Percentiles rank a stretch among this genome's conserved stretches.
Evolutionary conservation across 2,329 filamentous ascomycete genomes (phyloP).

Genomic region (Nakataea oryzae): DNA sequence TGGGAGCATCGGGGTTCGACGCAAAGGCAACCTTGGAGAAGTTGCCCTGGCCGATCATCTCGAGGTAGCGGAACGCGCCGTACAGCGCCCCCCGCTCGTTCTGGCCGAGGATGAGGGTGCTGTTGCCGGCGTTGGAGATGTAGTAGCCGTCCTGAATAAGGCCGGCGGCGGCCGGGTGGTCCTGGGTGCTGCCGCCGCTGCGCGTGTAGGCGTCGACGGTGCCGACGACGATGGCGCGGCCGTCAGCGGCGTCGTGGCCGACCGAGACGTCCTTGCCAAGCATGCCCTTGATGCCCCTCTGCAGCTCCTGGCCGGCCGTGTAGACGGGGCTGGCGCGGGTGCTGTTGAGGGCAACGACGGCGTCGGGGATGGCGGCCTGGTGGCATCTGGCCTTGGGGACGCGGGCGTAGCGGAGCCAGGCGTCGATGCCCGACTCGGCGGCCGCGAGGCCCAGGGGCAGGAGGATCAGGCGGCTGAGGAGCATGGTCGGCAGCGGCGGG

Average conservation of each 20-base stretch:
- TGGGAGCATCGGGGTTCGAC: slow-evolving; percentile 46
- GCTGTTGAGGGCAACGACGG: slow-evolving; percentile 27
- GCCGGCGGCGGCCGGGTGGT: slow-evolving; percentile 18
- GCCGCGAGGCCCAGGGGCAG: neutral
- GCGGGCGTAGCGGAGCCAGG: slow-evolving; percentile 40
- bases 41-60: slow-evolving; percentile 50
- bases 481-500: neutral
- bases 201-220: slow-evolving; percentile 31
- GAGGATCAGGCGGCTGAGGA: neutral
- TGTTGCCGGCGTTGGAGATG: slow-evolving; percentile 34
- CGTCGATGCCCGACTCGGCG: slow-evolving; percentile 38
- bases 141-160: slow-evolving; percentile 51
- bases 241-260: slow-evolving; percentile 18
- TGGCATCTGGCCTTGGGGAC: neutral
- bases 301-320: slow-evolving; percentile 48
- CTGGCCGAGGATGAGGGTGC: slow-evolving; percentile 49
- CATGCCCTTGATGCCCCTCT: slow-evolving; percentile 45
- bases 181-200: slow-evolving; percentile 18
- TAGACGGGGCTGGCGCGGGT: slow-evolving; percentile 44
- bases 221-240: slow-evolving; percentile 49
- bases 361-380: neutral
- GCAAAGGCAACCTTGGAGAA: slow-evolving; percentile 33
- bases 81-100: slow-evolving; percentile 61
- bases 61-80: slow-evolving; percentile 59
- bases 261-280: slow-evolving; percentile 35